Percentiles rank a stretch among this genome's conserved stretches.
Conservation (phyloP, 2,329 filamentous ascomycete genomes). For the Lachnum nothofagi region DNA sequence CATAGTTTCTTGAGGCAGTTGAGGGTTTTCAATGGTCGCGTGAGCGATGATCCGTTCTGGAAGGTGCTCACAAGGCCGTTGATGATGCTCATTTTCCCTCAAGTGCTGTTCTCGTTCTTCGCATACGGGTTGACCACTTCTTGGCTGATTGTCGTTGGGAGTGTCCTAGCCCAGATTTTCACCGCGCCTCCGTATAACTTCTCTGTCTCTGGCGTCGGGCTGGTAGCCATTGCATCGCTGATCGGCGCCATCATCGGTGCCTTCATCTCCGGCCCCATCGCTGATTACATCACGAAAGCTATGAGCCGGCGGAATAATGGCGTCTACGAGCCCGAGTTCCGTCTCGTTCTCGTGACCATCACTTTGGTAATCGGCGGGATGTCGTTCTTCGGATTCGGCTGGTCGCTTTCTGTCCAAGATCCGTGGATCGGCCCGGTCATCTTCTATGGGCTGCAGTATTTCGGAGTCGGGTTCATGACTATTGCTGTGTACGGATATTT, state of each 20-base stretch:
- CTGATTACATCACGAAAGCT: constrained; percentile 43
- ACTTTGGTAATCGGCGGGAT: constrained; percentile 29
- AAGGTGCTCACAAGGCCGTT: constrained; percentile 27
- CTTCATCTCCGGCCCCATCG: constrained; percentile 11
- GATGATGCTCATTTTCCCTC: constrained; percentile 28
- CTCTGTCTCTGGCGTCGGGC: constrained; percentile 8
- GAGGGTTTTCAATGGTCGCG: constrained; percentile 27
- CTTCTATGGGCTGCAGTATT: constrained; percentile 35
- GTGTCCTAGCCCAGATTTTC: constrained; percentile 14
- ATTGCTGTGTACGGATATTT: constrained; percentile 37
- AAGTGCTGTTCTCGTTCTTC: constrained; percentile 18
- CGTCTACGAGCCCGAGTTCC: constrained; percentile 36
- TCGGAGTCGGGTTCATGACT: constrained; percentile 35
- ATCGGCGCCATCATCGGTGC: constrained; percentile 13
- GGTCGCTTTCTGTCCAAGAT: constrained; percentile 26
- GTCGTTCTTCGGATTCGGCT: constrained; percentile 38
- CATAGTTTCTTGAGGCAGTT: constrained; percentile 10
- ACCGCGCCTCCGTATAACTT: constrained; percentile 16
- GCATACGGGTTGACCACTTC: constrained; percentile 15
- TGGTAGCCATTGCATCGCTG: constrained; percentile 7
- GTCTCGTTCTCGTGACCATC: constrained; percentile 28
- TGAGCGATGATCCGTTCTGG: constrained; percentile 30
- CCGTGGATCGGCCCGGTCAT: constrained; percentile 28
- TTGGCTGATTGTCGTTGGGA: constrained; percentile 16
- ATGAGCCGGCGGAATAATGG: constrained; percentile 25